A percentile compares a stretch with the other conserved stretches of the same genome.
phyloP scores from a whole-genome alignment of 2,329 filamentous ascomycete genomes.

The Metarhizium sp. region DNA sequence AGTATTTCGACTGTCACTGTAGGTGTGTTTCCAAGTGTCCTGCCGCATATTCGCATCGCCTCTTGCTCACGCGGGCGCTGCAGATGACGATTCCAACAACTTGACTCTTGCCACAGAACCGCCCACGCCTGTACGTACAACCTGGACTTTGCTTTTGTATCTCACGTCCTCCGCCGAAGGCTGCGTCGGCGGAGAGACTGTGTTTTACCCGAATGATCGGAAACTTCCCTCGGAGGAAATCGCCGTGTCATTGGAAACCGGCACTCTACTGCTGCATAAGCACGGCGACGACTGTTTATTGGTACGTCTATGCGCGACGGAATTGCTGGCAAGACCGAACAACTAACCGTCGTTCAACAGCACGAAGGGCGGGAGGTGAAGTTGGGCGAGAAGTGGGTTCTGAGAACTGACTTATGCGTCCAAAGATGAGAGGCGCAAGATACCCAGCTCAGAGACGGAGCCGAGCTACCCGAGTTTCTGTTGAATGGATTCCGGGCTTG shows the following conservation, averaged over 20 bases:
- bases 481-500: too few species aligned
- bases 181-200: conserved; percentile 79
- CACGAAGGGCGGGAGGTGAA: conserved; percentile 78
- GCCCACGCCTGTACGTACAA: conserved; percentile 45
- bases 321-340: not conserved
- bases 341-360: conserved; percentile 26
- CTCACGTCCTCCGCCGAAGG: conserved; percentile 66
- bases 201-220: conserved; percentile 71
- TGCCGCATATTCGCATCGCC: not conserved
- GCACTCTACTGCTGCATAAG: conserved; percentile 76
- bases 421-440: conserved; percentile 27
- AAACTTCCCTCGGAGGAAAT: conserved; percentile 53
- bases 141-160: conserved; percentile 87
- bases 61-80: not conserved
- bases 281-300: conserved; percentile 85
- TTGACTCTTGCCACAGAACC: conserved; percentile 41
- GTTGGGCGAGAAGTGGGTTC: conserved; percentile 82
- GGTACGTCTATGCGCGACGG: conserved; percentile 29
- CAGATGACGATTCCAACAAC: conserved; percentile 81
- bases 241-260: conserved; percentile 66
- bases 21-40: conserved; percentile 24
- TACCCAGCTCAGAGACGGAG: not conserved
- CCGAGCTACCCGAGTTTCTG: not conserved
- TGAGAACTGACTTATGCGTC: conserved; percentile 74
- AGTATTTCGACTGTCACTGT: conserved; percentile 94